phyloP scores from a whole-genome alignment of 805 yeast genomes.

The Myxozyma vanderwaltii region DNA sequence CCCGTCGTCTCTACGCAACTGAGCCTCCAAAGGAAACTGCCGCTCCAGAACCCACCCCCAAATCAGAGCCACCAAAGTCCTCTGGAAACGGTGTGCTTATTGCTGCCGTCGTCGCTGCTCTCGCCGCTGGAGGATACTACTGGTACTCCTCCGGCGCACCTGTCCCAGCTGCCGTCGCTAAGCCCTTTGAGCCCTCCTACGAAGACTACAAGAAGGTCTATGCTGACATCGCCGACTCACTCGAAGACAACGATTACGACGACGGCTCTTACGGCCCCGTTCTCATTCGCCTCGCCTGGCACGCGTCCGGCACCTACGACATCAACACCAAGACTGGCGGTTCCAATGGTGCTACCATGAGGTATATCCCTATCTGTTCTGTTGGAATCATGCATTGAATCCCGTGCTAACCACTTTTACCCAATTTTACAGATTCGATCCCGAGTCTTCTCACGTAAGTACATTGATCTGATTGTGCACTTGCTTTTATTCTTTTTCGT shows the following conservation, averaged over 20 bases:
- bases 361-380: slow-evolving; percentile 49
- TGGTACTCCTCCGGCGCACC: slow-evolving; percentile 39
- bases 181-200: slow-evolving; percentile 37
- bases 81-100: slow-evolving; percentile 13
- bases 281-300: slow-evolving; percentile 82
- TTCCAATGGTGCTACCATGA: slow-evolving; percentile 59
- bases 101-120: slow-evolving; percentile 18
- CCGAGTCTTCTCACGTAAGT: slow-evolving; percentile 20
- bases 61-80: slow-evolving; percentile 9
- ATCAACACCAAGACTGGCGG: slow-evolving; percentile 54
- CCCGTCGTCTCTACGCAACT: slow-evolving; percentile 6
- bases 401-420: background rate
- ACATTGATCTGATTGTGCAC: background rate
- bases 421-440: slow-evolving; percentile 12
- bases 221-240: slow-evolving; percentile 44
- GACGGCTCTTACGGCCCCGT: slow-evolving; percentile 77
- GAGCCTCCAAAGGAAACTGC: slow-evolving; percentile 14
- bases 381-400: background rate
- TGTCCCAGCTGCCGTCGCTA: slow-evolving; percentile 42
- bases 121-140: slow-evolving; percentile 40
- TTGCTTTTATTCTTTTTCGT: background rate
- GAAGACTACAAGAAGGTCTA: slow-evolving; percentile 69
- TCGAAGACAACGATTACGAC: slow-evolving; percentile 53
- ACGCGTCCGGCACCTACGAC: slow-evolving; percentile 78
- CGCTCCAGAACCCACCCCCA: slow-evolving; percentile 8